Conservation (phyloP, 208 protist genomes). For the Acanthamoeba lenticulata region DNA sequence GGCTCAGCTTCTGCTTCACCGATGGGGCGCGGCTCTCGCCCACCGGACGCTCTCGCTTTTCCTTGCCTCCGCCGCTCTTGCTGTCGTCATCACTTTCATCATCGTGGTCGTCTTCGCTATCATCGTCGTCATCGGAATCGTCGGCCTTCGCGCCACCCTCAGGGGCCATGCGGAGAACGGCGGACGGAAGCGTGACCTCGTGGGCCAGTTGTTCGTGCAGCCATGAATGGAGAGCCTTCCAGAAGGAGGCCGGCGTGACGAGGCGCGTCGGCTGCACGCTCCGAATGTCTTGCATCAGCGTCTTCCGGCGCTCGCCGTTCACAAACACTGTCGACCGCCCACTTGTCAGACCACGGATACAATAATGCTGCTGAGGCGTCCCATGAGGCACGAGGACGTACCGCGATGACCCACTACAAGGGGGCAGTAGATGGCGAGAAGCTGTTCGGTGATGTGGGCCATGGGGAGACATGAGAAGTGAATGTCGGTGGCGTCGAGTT, state of each 20-base stretch:
- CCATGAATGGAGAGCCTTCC: neutral
- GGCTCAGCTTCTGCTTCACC: neutral
- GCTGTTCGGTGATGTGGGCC: slow-evolving; percentile 3
- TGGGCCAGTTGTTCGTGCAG: neutral
- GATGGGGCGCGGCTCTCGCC: neutral
- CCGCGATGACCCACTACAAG: neutral
- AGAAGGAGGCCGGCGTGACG: neutral
- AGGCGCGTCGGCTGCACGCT: neutral
- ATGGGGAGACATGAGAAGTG: neutral
- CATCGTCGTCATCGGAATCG: neutral
- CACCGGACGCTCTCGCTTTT: neutral
- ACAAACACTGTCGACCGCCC: neutral
- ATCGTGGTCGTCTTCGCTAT: neutral
- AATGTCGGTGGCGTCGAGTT: neutral
- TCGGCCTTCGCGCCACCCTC: too few species aligned
- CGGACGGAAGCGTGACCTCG: neutral
- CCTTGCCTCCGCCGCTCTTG: neutral
- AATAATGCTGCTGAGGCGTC: too few species aligned
- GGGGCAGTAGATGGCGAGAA: neutral
- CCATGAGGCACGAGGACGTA: too few species aligned
- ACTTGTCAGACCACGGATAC: neutral
- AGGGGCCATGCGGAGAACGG: neutral
- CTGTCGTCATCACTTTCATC: neutral
- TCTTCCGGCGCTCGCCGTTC: neutral
- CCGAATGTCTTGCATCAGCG: neutral